phyloP scores from a whole-genome alignment of 2,329 filamentous ascomycete species.

The Trematosphaeria pertusa region DNA sequence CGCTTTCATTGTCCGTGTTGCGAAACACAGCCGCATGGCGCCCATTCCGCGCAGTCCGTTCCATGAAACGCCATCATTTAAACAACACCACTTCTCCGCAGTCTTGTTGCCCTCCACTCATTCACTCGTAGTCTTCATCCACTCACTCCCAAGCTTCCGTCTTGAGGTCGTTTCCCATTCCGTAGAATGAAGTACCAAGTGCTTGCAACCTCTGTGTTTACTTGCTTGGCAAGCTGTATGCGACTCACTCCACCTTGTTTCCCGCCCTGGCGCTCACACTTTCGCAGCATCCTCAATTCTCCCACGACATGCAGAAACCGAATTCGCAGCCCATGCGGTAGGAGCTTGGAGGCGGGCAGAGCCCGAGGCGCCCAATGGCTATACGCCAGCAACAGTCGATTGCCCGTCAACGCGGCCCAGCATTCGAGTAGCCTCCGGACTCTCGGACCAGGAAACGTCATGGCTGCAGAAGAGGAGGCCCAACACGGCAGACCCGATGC shows the following conservation, averaged over 20 bases:
- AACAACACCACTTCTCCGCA: too few relatives aligned
- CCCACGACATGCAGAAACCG: conserved; percentile 28
- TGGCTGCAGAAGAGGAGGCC: conserved; percentile 78
- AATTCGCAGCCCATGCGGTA: conserved; percentile 20
- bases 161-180: too few relatives aligned
- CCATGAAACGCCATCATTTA: neutral
- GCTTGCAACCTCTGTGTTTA: conserved; percentile 37
- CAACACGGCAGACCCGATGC: conserved; percentile 78
- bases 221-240: conserved; percentile 40
- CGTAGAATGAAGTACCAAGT: conserved; percentile 41
- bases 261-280: conserved; percentile 22
- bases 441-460: conserved; percentile 73
- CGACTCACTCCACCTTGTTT: conserved; percentile 3
- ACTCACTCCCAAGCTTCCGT: too few relatives aligned
- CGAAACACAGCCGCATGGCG: neutral
- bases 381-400: conserved; percentile 70
- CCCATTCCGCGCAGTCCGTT: neutral
- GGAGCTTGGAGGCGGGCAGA: conserved; percentile 51
- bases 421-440: conserved; percentile 66
- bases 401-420: conserved; percentile 75
- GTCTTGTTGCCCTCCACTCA: too few relatives aligned
- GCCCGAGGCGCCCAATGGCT: conserved; percentile 69
- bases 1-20: too few relatives aligned
- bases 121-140: too few relatives aligned
- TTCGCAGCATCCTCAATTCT: conserved; percentile 36